These are phyloP conservation scores for Yarrowia keelungensis DNA, from an alignment of 805 yeast genomes.

Conservation along the genomic window DNA sequence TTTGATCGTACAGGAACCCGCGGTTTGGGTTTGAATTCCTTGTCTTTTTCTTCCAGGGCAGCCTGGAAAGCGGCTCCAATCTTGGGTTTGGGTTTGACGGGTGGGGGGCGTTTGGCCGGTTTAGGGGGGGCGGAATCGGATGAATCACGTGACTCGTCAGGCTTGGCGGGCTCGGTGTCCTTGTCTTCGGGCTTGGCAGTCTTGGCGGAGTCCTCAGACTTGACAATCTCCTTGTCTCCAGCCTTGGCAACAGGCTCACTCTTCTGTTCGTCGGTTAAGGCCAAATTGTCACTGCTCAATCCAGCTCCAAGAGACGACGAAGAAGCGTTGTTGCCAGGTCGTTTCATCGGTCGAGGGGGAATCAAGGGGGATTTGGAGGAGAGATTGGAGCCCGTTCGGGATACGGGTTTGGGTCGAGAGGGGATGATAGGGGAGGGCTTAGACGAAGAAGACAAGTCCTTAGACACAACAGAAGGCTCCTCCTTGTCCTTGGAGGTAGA, in stretches of 20 bases:
- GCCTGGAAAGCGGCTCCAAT: slow-evolving; percentile 37
- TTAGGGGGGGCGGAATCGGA: neutral
- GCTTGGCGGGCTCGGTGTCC: neutral
- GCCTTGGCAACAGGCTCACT: neutral
- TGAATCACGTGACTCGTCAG: neutral
- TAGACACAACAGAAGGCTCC: too few species aligned
- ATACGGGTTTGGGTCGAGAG: slow-evolving; percentile 16
- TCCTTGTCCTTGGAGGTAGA: neutral
- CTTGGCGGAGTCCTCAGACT: neutral
- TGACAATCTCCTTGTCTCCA: neutral
- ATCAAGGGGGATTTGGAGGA: slow-evolving; percentile 9
- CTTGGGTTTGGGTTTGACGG: slow-evolving; percentile 35
- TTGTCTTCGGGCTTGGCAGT: neutral
- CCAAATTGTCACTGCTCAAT: slow-evolving; percentile 15
- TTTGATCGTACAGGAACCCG: slow-evolving; percentile 32
- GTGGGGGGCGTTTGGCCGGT: slow-evolving; percentile 26
- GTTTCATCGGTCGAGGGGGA: slow-evolving; percentile 24
- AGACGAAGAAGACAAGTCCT: neutral
- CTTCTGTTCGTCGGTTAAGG: neutral
- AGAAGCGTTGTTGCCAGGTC: slow-evolving; percentile 4
- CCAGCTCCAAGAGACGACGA: slow-evolving; percentile 8
- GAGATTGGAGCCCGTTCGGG: slow-evolving; percentile 8
- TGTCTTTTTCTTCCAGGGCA: slow-evolving; percentile 21
- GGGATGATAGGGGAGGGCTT: neutral
- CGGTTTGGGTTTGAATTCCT: slow-evolving; percentile 36